phyloP scores from a whole-genome alignment of 2,329 filamentous ascomycete species.

The Aspergillus transmontanensis region DNA sequence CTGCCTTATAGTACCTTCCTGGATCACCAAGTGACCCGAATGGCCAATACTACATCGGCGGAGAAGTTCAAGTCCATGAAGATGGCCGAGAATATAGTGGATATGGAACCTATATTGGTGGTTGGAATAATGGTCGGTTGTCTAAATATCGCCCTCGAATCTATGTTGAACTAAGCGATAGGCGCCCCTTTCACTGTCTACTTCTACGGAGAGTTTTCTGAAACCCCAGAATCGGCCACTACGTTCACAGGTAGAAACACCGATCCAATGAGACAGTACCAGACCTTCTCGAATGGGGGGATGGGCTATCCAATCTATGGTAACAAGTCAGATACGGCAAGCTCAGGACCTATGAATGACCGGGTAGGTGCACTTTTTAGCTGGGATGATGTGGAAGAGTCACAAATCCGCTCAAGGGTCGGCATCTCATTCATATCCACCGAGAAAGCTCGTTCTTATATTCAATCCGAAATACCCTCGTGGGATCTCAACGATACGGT shows the following conservation, averaged over 20 bases:
- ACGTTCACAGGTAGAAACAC: constrained; percentile 44
- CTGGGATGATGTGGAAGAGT: constrained; percentile 54
- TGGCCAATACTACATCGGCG: constrained; percentile 47
- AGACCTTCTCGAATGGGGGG: constrained; percentile 62
- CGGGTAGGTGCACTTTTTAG: constrained; percentile 64
- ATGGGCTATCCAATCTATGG: constrained; percentile 59
- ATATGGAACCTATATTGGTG: constrained; percentile 51
- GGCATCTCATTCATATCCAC: constrained; percentile 69
- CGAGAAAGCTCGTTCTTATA: constrained; percentile 65
- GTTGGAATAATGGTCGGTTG: constrained; percentile 45
- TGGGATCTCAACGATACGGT: constrained; percentile 61
- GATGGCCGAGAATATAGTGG: constrained; percentile 48
- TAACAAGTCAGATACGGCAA: constrained; percentile 53
- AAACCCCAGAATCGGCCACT: constrained; percentile 33
- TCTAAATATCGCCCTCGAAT: neutral
- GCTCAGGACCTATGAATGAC: constrained; percentile 55
- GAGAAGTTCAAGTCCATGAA: constrained; percentile 41
- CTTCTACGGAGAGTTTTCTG: constrained; percentile 50
- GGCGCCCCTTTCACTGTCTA: constrained; percentile 47
- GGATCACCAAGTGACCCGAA: constrained; percentile 43
- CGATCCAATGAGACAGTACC: constrained; percentile 34
- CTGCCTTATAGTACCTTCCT: constrained; percentile 49
- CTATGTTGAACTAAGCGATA: constrained; percentile 6
- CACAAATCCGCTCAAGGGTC: constrained; percentile 62
- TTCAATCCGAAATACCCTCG: constrained; percentile 65